These are phyloP conservation scores for Sordaria brevicollis DNA, from an alignment of 495 filamentous ascomycete genomes.

Conservation along the genomic window DNA sequence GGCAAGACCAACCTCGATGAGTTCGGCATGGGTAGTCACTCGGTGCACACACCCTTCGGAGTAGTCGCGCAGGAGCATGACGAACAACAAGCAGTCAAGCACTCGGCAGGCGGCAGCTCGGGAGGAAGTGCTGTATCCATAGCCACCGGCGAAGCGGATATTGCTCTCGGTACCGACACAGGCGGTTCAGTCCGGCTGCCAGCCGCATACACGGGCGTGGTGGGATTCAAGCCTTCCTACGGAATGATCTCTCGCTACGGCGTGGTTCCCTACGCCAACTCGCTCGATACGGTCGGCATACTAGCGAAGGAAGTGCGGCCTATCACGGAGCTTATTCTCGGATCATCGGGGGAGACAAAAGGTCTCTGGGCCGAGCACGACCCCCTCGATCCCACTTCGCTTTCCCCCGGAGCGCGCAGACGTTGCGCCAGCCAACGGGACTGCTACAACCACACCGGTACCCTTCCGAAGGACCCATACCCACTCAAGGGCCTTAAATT, in stretches of 20 bases:
- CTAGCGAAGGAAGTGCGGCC: constrained; percentile 42
- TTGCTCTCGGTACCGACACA: constrained; percentile 88
- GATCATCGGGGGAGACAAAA: not conserved
- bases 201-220: constrained; percentile 76
- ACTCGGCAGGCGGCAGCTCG: constrained; percentile 84
- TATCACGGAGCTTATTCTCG: constrained; percentile 48
- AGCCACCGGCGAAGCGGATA: constrained; percentile 54
- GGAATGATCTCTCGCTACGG: constrained; percentile 68
- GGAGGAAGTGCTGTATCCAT: constrained; percentile 90
- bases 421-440: constrained; percentile 38
- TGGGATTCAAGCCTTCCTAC: constrained; percentile 85
- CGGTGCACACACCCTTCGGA: constrained; percentile 62
- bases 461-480: not conserved
- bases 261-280: constrained; percentile 92
- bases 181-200: constrained; percentile 88
- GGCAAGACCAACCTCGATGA: constrained; percentile 94
- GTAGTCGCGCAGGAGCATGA: constrained; percentile 35
- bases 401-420: constrained; percentile 44
- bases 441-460: constrained; percentile 21
- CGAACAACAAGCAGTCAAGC: constrained; percentile 23
- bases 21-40: constrained; percentile 97
- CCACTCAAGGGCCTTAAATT: constrained; percentile 41
- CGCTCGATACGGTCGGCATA: constrained; percentile 86
- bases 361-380: constrained; percentile 47
- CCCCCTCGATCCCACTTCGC: constrained; percentile 64